Evolutionary conservation across 441 rosid genomes (phyloP).

Genomic region (Corymbia citriodora): DNA sequence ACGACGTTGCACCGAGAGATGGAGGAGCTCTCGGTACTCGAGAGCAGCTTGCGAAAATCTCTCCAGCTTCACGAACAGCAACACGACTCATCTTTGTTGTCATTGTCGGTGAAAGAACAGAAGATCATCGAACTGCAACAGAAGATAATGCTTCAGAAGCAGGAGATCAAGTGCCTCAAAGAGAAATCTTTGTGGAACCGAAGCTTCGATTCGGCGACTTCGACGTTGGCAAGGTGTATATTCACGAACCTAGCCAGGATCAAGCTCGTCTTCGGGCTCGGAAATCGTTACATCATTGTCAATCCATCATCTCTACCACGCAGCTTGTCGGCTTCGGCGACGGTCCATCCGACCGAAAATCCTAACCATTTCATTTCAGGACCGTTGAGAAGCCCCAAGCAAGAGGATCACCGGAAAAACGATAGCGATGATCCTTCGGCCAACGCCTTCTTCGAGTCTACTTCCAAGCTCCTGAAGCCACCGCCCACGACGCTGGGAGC

Average conservation of each 20-base stretch:
- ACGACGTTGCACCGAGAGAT: slow-evolving; percentile 65
- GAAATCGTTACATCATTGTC: slow-evolving; percentile 15
- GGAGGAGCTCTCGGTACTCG: slow-evolving; percentile 59
- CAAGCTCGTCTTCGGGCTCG: slow-evolving; percentile 63
- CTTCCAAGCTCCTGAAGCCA: slow-evolving; percentile 58
- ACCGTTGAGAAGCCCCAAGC: slow-evolving; percentile 19
- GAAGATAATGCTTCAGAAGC: slow-evolving; percentile 58
- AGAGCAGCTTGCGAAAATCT: slow-evolving; percentile 45
- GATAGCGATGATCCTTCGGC: slow-evolving; percentile 7
- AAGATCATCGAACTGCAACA: slow-evolving; percentile 64
- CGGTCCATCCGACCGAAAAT: slow-evolving; percentile 66
- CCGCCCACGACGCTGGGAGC: slow-evolving; percentile 75
- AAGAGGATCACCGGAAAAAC: background rate
- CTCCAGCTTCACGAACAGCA: slow-evolving; percentile 22
- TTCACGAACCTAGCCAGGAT: slow-evolving; percentile 72
- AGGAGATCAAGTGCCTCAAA: slow-evolving; percentile 69
- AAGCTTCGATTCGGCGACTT: slow-evolving; percentile 60
- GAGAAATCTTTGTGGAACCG: slow-evolving; percentile 82
- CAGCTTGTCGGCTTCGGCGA: slow-evolving; percentile 76
- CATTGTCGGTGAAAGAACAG: slow-evolving; percentile 27
- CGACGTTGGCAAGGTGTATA: slow-evolving; percentile 47
- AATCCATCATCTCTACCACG: slow-evolving; percentile 49
- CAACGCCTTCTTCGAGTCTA: slow-evolving; percentile 54
- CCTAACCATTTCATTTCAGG: slow-evolving; percentile 35
- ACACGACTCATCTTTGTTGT: background rate